These are phyloP conservation scores for Coemansia erecta DNA, from an alignment of 192 early-diverging fungal genomes.

Conservation along the genomic window DNA sequence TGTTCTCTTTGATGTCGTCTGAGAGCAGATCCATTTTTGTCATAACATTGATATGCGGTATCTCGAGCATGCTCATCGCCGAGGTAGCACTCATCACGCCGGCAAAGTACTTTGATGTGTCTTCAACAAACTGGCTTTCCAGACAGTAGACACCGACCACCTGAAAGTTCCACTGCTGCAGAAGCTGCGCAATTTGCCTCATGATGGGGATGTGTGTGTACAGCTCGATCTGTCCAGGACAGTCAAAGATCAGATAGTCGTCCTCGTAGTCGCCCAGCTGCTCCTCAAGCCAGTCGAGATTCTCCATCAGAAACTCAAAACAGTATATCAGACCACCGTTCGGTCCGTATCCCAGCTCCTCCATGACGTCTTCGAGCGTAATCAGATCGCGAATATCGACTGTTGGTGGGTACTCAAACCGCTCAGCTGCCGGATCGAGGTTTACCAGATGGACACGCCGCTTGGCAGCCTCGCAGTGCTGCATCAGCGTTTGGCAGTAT, in stretches of 20 bases:
- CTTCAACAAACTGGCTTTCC: constrained; percentile 94
- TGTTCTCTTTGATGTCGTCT: constrained; percentile 59
- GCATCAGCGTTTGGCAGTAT: constrained; percentile 92
- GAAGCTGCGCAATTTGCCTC: constrained; percentile 67
- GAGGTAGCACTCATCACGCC: constrained; percentile 94
- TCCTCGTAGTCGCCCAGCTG: constrained; percentile 88
- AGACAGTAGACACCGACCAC: constrained; percentile 93
- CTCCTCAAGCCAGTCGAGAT: constrained; percentile 96
- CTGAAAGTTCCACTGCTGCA: constrained; percentile 72
- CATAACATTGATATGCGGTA: constrained; percentile 98
- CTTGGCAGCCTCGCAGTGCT: constrained; percentile 83
- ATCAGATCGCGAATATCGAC: constrained; percentile 93
- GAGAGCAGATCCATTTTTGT: constrained; percentile 94
- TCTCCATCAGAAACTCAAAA: constrained; percentile 93
- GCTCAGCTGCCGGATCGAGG: constrained; percentile 95
- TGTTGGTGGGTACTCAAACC: constrained; percentile 90
- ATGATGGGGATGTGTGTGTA: constrained; percentile 99
- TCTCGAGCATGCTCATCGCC: constrained; percentile 94
- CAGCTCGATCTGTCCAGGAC: constrained; percentile 97
- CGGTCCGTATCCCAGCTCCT: constrained; percentile 94
- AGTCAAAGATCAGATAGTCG: constrained; percentile 97
- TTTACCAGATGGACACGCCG: constrained; percentile 91
- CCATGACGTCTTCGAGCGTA: constrained; percentile 97
- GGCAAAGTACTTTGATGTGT: constrained; percentile 94
- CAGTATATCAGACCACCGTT: constrained; percentile 98